Base-by-base conservation (phyloP, 2,329 filamentous ascomycete genomes). In the Penicillium verrucosum region DNA sequence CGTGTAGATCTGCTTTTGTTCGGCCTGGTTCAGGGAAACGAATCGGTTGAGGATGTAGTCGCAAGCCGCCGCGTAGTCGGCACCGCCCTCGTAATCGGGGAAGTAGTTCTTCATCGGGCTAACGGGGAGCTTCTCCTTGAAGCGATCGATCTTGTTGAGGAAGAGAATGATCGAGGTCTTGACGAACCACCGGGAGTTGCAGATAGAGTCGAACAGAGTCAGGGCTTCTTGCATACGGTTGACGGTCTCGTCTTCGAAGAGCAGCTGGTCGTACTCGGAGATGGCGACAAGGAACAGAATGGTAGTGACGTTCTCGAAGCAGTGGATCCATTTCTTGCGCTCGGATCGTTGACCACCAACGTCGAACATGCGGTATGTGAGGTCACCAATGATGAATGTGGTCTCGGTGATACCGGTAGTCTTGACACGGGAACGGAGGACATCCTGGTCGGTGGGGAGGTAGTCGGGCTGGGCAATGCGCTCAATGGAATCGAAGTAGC, bases 1-100 rank as follows among this genome's bases (percentile, higher is more conserved):
- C 58, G 94, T 99, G 83, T 99, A 99, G 76, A 99, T 97, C 77
- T 99, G 94, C 83, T 99, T 99, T 54, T 92, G 96, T 81, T 97
- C 94, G 75, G 97, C 93, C 79, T 97, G 94, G 81, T 99, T 99
- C 74, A 99, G 82, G 74, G 90, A 94, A 70, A 97, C 94, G 78
- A 99, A 99, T 73, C 94, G 87, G 84, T 97, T 97, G 61, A 99
- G 85, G 70, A 99, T 97, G 80, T 99, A 99, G 77, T 99, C 93
- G 80, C 94, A 99, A 37, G 94, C 94, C 50, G 91, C 89, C 40
- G 89, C 88, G 72, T 99, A 99, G 78, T 99, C 93, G 67, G 96
- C 89, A 67, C 94, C 94, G 65, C 93, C 84, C 80, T 97, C 93
- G 73, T 88, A 89, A 70, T 89, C 86, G 43, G 86, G 85, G 81